Base-by-base conservation (phyloP, 805 yeast genomes). In the Lipomyces yamadae region DNA sequence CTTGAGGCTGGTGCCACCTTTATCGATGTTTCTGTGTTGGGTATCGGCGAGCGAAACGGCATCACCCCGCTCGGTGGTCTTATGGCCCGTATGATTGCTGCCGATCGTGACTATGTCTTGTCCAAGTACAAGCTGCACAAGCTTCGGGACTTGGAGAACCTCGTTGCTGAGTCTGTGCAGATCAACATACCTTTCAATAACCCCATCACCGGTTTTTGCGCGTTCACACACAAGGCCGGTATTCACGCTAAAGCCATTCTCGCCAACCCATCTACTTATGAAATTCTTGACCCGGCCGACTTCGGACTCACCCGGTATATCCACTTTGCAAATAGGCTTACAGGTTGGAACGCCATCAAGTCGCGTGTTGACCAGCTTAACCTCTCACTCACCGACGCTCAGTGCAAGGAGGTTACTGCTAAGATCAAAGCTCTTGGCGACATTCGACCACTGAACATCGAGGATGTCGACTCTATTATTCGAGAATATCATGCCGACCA, bases 321-420 rank as follows among this genome's bases (percentile, higher is more conserved):
- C 77, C 99, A 95, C 80, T 95, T 94, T 79, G 98, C 98, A 74
- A 94, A 94, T 85, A 88, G 98, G 78, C 85, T 94, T 76, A 94
- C 99, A 13, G 99, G 99, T 70, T 94, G 99, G 99, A 95, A 94
- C 80, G 98, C 98, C 64, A 94, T 94, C 85, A 94, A 94, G 84
- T 87, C 96, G 55, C 90, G 99, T 81, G 99, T 95, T 69, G 99
- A 94, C 79, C 99, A 94, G 81, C 86, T 94, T 81, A 93, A 95
- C 81, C 84, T 94, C 80, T 82, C 88, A 74, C 84, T 94, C 77
- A 87, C 95, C 60, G 99, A 94, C 77, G 94, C 88, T 73, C 98
- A 94, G 84, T 83, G 91, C 81, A 95, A 95, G 85, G 97, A 91
- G 78, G 97, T 95, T 71, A 94, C 99, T 45, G 83, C 85, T 74